Conservation (phyloP, 805 yeast genomes). For the Cyberlindnera maritima region DNA sequence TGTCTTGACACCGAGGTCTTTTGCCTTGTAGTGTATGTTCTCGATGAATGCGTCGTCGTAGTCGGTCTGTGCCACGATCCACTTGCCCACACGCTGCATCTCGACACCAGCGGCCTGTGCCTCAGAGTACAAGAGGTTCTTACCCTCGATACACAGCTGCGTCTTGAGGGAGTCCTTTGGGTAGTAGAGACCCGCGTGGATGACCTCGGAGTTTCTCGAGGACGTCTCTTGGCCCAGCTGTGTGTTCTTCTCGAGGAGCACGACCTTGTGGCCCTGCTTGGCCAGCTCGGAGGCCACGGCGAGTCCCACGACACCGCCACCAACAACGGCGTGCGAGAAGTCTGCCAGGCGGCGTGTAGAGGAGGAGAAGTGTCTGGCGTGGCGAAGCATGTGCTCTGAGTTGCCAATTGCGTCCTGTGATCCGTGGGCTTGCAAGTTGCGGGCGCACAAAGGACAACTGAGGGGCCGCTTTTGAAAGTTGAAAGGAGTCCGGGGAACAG, state of each 20-base stretch:
- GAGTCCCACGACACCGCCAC: slow-evolving; percentile 84
- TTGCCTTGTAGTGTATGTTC: slow-evolving; percentile 47
- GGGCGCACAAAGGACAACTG: no score
- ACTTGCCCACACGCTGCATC: slow-evolving; percentile 69
- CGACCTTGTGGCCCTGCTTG: slow-evolving; percentile 42
- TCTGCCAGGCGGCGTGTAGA: slow-evolving; percentile 32
- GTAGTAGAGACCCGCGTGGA: slow-evolving; percentile 87
- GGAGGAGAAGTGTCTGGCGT: slow-evolving; percentile 16
- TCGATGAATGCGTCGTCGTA: slow-evolving; percentile 58
- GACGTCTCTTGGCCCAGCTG: slow-evolving; percentile 78
- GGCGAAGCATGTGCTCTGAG: background rate
- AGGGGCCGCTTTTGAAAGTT: background rate
- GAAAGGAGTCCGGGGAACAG: slow-evolving; percentile 4
- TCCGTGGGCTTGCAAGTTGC: no score
- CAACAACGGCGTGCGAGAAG: slow-evolving; percentile 70
- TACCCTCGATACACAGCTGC: slow-evolving; percentile 72
- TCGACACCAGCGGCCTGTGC: slow-evolving; percentile 48
- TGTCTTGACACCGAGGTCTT: slow-evolving; percentile 54
- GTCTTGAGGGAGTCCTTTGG: slow-evolving; percentile 69
- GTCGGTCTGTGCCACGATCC: slow-evolving; percentile 83
- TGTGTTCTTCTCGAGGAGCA: slow-evolving; percentile 67
- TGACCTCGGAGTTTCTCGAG: slow-evolving; percentile 88
- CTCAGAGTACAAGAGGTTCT: slow-evolving; percentile 56
- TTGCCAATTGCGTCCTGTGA: background rate
- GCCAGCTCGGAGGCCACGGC: slow-evolving; percentile 75